Evolutionary conservation across 768 basidiomycete genomes (phyloP), one percentile per base, ranked within the genome.

Genomic region (Tephrocybe rancida): DNA sequence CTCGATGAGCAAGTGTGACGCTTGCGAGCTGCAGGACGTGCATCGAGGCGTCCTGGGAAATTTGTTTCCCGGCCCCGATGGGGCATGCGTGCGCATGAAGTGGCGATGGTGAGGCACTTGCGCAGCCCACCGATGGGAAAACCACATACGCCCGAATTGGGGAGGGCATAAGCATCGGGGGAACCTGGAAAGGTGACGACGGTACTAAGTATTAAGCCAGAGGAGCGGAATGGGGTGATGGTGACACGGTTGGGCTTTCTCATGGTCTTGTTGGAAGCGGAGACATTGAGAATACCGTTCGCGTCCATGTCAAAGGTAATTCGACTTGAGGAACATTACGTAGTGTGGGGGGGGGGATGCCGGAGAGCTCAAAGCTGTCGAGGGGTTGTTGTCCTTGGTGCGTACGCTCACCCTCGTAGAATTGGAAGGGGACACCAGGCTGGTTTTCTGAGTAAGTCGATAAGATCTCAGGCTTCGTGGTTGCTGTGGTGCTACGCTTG

Each of bases 331-430:
- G 96, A 62, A 96, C 94, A 79, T 96, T 96, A 76, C 95, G 92
- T 57, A 95, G 96, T 22, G 95, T 93, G n/a, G n/a, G n/a, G 35
- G 96, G 95, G 19, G 92, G 95, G 57, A 98, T 98, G 52, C 95
- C 92, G 56, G 92, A 90, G 27, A 98, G 88, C 75, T 98, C 95
- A 72, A 98, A 98, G 76, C 98, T 97, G 70, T 95, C 96, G 68
- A 98, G 91, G 95, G 72, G 79, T 98, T 97, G 83, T 98, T 98
- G 78, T 98, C 96, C 81, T 95, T 97, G 55, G 95, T 97, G 67
- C 94, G 95, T 93, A 80, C 95, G 93, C 72, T 98, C 95, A 74
- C 95, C 96, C 80, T 98, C 96, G 76, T 85, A 97, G 32, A 98
- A 95, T 70, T 97, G 95, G 72, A 98, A 97, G 66, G 96, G 86